phyloP scores from a whole-genome alignment of 768 basidiomycete species.

The Hygrocybe coccinea region DNA sequence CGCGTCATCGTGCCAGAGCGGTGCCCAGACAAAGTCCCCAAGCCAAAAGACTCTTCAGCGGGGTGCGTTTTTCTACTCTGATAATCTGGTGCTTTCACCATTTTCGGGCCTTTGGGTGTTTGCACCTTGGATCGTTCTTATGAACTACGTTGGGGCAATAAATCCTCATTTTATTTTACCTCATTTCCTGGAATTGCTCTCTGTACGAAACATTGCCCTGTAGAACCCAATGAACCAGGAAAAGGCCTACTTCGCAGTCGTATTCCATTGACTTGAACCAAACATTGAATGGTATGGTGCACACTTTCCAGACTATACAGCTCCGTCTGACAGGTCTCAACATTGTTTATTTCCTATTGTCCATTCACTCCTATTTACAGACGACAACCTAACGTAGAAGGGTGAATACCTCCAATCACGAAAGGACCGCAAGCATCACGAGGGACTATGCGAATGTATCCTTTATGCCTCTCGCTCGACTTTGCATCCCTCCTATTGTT shows the following conservation, averaged over 20 bases:
- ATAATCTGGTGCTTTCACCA: too few species aligned
- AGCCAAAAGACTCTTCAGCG: slow-evolving; percentile 95
- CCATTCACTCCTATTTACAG: slow-evolving; percentile 94
- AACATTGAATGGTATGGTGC: slow-evolving; percentile 91
- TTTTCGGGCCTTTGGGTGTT: too few species aligned
- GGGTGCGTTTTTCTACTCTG: slow-evolving; percentile 50
- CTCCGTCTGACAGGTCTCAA: not conserved
- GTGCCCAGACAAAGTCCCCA: slow-evolving; percentile 62
- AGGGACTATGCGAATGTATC: slow-evolving; percentile 97
- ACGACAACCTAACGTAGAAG: slow-evolving; percentile 75
- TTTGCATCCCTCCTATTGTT: slow-evolving; percentile 97
- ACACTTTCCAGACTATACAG: slow-evolving; percentile 12
- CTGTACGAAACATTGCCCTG: too few species aligned
- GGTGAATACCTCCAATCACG: slow-evolving; percentile 85
- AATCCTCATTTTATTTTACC: too few species aligned
- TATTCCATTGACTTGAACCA: slow-evolving; percentile 91
- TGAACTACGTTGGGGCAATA: too few species aligned
- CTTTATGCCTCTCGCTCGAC: slow-evolving; percentile 97
- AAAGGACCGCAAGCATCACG: slow-evolving; percentile 92
- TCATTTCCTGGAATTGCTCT: too few species aligned
- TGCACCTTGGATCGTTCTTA: too few species aligned
- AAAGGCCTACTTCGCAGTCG: slow-evolving; percentile 87
- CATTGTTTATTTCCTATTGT: slow-evolving; percentile 57
- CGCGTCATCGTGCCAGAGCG: slow-evolving; percentile 32
- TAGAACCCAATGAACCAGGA: slow-evolving; percentile 92